These are phyloP conservation scores for Colletotrichum orbiculare DNA, from an alignment of 2,329 filamentous ascomycete genomes.

Conservation along the genomic window DNA sequence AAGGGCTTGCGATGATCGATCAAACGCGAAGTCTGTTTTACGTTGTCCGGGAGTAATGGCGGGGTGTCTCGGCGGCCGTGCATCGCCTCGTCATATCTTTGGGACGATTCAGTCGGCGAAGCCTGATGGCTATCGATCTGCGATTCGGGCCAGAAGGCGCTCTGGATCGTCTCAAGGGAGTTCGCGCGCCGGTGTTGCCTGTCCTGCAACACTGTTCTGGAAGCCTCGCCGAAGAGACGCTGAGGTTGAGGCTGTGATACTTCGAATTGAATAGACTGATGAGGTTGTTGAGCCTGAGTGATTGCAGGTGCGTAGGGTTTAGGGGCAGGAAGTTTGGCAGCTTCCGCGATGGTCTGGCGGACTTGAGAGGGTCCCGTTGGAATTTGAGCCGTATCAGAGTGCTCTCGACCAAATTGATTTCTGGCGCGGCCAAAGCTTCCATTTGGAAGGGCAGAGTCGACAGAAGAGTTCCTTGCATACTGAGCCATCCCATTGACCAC, in stretches of 20 bases:
- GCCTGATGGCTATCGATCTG: slow-evolving; percentile 33
- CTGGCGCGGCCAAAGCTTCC: slow-evolving; percentile 1
- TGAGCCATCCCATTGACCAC: slow-evolving; percentile 32
- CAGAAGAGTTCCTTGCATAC: slow-evolving; percentile 33
- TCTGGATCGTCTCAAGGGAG: slow-evolving; percentile 44
- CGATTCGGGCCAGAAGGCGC: slow-evolving; percentile 35
- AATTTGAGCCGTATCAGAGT: neutral
- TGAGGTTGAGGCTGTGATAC: slow-evolving; percentile 33
- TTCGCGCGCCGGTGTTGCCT: slow-evolving; percentile 35
- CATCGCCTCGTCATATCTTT: slow-evolving; percentile 26
- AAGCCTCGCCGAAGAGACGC: slow-evolving; percentile 29
- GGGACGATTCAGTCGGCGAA: slow-evolving; percentile 32
- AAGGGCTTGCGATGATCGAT: no score
- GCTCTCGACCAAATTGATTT: slow-evolving; percentile 15
- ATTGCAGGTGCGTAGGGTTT: slow-evolving; percentile 41
- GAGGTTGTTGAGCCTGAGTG: slow-evolving; percentile 42
- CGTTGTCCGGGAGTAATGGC: slow-evolving; percentile 21
- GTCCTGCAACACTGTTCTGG: slow-evolving; percentile 40
- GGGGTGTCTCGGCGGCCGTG: slow-evolving; percentile 17
- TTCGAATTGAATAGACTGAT: slow-evolving; percentile 37
- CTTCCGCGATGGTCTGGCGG: slow-evolving; percentile 46
- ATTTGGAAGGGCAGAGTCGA: slow-evolving; percentile 19
- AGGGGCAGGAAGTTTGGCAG: slow-evolving; percentile 50
- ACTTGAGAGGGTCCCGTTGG: neutral
- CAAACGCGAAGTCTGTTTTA: slow-evolving; percentile 42